Base-by-base conservation (phyloP, 2,329 filamentous ascomycete genomes). In the Trichoderma oligosporum region DNA sequence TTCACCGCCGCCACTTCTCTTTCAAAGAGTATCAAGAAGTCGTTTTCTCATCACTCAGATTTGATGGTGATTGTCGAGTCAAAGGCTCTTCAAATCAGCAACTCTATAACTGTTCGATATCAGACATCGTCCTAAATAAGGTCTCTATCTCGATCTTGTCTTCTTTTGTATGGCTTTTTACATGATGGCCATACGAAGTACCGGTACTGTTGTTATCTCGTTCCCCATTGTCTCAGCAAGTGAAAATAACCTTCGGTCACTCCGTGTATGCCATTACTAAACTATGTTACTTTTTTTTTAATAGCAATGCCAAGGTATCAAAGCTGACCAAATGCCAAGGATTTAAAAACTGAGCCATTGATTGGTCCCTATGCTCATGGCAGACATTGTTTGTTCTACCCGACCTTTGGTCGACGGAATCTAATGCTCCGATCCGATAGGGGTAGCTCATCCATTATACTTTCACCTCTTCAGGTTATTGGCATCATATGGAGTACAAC, bases 401-500 rank as follows among this genome's bases (percentile, higher is more conserved):
- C 14, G 20, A 3, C 4, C 11, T 25, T 35, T 20, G 8, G 11
- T 11, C 35, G 33, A 29, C 11, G 14, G 16, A 20, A 16, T n/a
- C 47, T n/a, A n/a, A n/a, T n/a, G n/a, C 11, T 39, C 22, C 14
- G 25, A 11, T 45, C 31, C 16, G 22, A 45, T 20, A 38, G 38
- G 29, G n/a, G 14, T 22, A 9, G 11, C 39, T 24, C 38, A 41
- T 38, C 5, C 16, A 45, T 14, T 18, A 9, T 22, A 16, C 33
- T 6, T 38, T 16, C 31, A 7, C 22, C 41, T 18, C 29, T n/a
- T 11, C n/a, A 35, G 33, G 24, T 35, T 14, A 29, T 18, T 41
- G 33, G 36, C 27, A 25, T 38, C 51, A 46, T 46, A 18, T 27
- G 52, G 52, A 16, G 25, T 20, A 56, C 53, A 56, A 12, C 53